Evolutionary conservation across 805 yeast species (phyloP).

Genomic region (Candida palmyrensis): DNA sequence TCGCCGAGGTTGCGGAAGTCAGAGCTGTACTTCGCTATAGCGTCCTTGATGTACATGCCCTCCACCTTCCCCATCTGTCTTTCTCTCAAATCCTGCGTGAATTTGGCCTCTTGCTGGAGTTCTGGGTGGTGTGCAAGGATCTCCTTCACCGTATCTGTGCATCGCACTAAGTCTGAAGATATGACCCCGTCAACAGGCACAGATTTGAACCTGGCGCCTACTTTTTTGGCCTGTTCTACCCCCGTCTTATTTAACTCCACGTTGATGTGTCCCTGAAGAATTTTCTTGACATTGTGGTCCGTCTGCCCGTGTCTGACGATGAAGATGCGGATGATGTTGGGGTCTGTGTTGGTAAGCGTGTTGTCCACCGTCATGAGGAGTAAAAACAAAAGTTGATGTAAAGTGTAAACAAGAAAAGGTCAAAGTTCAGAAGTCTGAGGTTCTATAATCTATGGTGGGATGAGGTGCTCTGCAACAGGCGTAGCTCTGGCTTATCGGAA

Average conservation of each 20-base stretch:
- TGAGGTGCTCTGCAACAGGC: too few species aligned
- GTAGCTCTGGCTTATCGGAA: too few species aligned
- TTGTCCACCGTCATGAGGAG: conserved; percentile 2
- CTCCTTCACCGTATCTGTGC: conserved; percentile 51
- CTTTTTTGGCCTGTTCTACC: conserved; percentile 48
- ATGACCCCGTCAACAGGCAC: conserved; percentile 42
- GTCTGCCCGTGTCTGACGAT: conserved; percentile 85
- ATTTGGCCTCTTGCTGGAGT: conserved; percentile 16
- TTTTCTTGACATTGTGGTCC: conserved; percentile 60
- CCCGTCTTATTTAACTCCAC: conserved; percentile 63
- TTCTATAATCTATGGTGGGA: too few species aligned
- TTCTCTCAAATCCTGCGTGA: conserved; percentile 54
- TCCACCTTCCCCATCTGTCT: conserved; percentile 72
- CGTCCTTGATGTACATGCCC: conserved; percentile 68
- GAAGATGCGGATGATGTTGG: conserved; percentile 43
- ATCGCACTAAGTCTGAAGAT: conserved; percentile 53
- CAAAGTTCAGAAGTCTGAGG: too few species aligned
- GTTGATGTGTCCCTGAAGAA: conserved; percentile 76
- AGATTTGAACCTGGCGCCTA: conserved; percentile 42
- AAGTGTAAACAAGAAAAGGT: background rate
- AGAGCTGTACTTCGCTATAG: conserved; percentile 54
- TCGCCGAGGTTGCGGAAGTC: conserved; percentile 68
- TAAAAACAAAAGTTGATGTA: too few species aligned
- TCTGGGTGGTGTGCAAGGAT: conserved; percentile 24
- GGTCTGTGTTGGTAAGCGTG: conserved; percentile 26